A percentile compares a stretch with the other conserved stretches of the same genome.
These are phyloP conservation scores for Xylaria longipes DNA, from an alignment of 495 filamentous ascomycete genomes.

Conservation along the genomic window DNA sequence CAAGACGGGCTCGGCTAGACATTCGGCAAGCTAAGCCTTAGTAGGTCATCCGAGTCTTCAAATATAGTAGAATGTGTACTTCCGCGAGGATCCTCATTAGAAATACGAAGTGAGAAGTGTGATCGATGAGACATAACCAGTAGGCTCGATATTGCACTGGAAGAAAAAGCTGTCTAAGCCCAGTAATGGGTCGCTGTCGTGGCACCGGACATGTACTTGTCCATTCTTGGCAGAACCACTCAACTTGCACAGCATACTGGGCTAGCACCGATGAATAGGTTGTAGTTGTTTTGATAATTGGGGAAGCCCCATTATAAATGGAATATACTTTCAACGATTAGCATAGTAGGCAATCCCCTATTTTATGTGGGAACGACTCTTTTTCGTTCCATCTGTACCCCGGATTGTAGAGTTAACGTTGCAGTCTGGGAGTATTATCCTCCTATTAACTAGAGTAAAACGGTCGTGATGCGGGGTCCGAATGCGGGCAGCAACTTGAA, in stretches of 20 bases:
- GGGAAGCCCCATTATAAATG: not conserved
- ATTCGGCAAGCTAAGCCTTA: not conserved
- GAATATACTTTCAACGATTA: not conserved
- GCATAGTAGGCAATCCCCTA: not conserved
- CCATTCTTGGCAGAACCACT: not conserved
- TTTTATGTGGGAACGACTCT: not conserved
- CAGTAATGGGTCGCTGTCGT: not conserved
- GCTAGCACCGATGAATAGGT: not conserved
- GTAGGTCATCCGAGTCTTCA: not conserved
- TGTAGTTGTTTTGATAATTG: not conserved
- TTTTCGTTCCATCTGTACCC: not conserved
- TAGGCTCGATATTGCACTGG: not conserved
- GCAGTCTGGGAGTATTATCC: not conserved
- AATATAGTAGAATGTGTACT: not conserved
- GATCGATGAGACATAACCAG: not conserved
- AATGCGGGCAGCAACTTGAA: constrained; percentile 11
- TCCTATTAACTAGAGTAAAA: not conserved
- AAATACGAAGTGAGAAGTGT: not conserved
- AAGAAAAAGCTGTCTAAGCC: not conserved
- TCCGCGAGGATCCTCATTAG: not conserved
- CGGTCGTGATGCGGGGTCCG: not conserved
- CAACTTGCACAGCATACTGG: not conserved
- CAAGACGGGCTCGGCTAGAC: constrained; percentile 1
- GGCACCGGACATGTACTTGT: not conserved
- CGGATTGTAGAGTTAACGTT: not conserved